Evolutionary conservation across 495 filamentous ascomycete genomes (phyloP), one percentile per base, ranked within the genome.

Genomic region (Daldinia grandis): DNA sequence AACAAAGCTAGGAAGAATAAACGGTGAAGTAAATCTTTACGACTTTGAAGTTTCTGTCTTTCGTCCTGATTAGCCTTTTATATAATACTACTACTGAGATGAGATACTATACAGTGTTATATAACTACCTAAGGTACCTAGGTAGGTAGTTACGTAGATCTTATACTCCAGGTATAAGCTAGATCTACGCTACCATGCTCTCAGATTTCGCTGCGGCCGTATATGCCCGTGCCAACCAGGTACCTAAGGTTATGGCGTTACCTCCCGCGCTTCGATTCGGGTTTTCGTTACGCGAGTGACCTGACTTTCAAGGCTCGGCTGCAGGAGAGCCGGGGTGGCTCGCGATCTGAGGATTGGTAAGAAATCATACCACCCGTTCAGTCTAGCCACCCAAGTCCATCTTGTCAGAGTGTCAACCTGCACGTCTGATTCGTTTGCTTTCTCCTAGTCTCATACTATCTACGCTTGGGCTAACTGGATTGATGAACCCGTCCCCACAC

Each of bases 321-420:
- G 21, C 28, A 62, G 25, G 47, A 28, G 30, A 53, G 5, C 30
- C 12, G 31, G 17, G 49, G 55, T 14, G 8, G 15, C 57, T 49
- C 40, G 27, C 54, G 64, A 72, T 71, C 58, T 66, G 19, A 50
- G 27, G 24, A 50, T 65, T 65, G 50, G 61, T 60, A 53, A 65
- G 53, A 54, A 73, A 68, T 68, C 64, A 40, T 58, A 49, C 70
- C 64, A 73, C 56, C 61, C 30, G 12, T 49, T 15, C 27, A 50
- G 25, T 62, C 64, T 49, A 57, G 53, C 64, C 68, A 64, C 50
- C 56, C 33, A 54, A 47, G 47, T 38, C 42, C 54, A 35, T 21
- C 70, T 28, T 50, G 55, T 64, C 60, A 56, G 57, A 49, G 49
- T 62, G 33, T 37, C 56, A 49, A 65, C 12, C 40, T 62, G 62